Evolutionary conservation across 2,329 filamentous ascomycete genomes (phyloP), one percentile per base, ranked within the genome.

Genomic region (Penicillium sp.): DNA sequence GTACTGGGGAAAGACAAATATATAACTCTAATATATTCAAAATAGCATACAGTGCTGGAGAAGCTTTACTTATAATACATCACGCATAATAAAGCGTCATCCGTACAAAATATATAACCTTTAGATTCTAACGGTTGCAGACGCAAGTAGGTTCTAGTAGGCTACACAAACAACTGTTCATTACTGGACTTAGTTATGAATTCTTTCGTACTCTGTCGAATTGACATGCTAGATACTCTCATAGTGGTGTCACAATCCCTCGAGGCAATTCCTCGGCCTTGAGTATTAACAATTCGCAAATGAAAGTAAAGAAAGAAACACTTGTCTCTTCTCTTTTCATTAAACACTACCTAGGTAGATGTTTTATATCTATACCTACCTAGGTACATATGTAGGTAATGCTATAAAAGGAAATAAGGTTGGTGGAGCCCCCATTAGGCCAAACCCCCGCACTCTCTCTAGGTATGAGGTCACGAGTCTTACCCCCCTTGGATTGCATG

Each of bases 381-480:
- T 19, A 19, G 17, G 17, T 19, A 19, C 17, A 19, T 19, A 19
- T 19, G 17, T 19, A 19, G 17, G 17, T 19, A 24, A 24, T 13
- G n/a, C 15, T 3, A 8, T 29, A 41, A 15, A 17, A 28, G 26
- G 24, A 46, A 48, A 48, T 37, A 48, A 48, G 24, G 45, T 43
- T 43, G 24, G 42, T 39, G 28, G 39, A 35, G 24, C 32, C 24
- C 33, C 12, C 2, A 10, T 35, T 44, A 44, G 24, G 17, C 28
- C 33, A 48, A 48, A 50, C 48, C 53, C 53, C 50, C 56, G 56
- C 56, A 58, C 48, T 55, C 44, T 55, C 44, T 28, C 28, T 38
- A 28, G n/a, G 53, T 55, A 58, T 58, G 56, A 58, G 56, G 56
- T 58, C 54, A 58, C 56, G 53, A 54, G 56, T 57, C 50, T 6